Evolutionary conservation across 495 filamentous ascomycete genomes (phyloP).

Genomic region (Xylaria grammica): DNA sequence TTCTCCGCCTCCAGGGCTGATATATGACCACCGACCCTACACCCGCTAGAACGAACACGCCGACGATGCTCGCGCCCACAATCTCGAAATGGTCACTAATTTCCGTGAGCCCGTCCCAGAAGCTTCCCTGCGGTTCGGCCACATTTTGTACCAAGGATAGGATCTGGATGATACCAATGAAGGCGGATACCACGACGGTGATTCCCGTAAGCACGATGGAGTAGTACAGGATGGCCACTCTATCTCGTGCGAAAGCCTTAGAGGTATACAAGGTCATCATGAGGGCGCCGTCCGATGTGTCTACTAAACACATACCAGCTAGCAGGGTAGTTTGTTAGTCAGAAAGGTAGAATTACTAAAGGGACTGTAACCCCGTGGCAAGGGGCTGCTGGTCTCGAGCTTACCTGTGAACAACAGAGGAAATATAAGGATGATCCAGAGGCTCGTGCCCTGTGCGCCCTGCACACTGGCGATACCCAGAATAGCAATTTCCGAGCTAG

Average conservation of each 20-base stretch:
- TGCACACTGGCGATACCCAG: slow-evolving; percentile 88
- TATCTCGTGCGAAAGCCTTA: slow-evolving; percentile 72
- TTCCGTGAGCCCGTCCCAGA: slow-evolving; percentile 84
- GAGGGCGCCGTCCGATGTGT: slow-evolving; percentile 88
- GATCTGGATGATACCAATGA: slow-evolving; percentile 86
- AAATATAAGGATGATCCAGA: slow-evolving; percentile 96
- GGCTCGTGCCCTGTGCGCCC: slow-evolving; percentile 79
- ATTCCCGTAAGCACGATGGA: slow-evolving; percentile 86
- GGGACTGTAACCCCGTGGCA: slow-evolving; percentile 24
- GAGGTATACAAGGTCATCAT: slow-evolving; percentile 95
- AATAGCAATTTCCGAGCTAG: slow-evolving; percentile 90
- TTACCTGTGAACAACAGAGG: slow-evolving; percentile 86
- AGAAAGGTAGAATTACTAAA: background rate
- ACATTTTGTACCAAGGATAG: slow-evolving; percentile 77
- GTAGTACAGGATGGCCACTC: slow-evolving; percentile 90
- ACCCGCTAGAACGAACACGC: slow-evolving; percentile 79
- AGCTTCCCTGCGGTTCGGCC: slow-evolving; percentile 70
- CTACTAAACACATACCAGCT: slow-evolving; percentile 90
- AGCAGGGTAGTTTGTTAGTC: background rate
- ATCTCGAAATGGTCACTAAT: slow-evolving; percentile 85
- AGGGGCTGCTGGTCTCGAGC: background rate
- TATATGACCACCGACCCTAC: slow-evolving; percentile 72
- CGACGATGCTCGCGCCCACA: slow-evolving; percentile 84
- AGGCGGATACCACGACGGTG: slow-evolving; percentile 84
- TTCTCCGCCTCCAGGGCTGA: slow-evolving; percentile 70